These are phyloP conservation scores for Auricularia sp. DNA, from an alignment of 768 basidiomycete genomes.

Conservation along the genomic window DNA sequence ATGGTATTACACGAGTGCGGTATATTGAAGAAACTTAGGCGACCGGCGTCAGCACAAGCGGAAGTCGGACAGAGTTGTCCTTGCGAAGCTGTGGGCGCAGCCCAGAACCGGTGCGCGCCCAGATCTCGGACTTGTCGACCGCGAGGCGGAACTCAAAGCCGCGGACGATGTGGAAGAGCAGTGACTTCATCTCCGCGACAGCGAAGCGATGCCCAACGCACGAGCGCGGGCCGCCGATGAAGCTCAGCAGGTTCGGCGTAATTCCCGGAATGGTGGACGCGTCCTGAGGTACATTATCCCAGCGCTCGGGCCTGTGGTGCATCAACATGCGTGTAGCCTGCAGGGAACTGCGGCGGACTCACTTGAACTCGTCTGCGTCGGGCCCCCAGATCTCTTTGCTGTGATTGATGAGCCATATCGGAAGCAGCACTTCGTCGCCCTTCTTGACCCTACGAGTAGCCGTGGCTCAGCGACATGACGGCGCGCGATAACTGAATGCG, in stretches of 20 bases:
- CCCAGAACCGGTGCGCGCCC: no score
- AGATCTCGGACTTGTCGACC: background rate
- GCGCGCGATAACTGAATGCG: slow-evolving; percentile 1
- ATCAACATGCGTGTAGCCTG: background rate
- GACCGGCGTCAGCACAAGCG: background rate
- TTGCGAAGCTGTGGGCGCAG: background rate
- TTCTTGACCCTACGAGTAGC: background rate
- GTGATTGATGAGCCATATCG: background rate
- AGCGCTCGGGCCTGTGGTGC: slow-evolving; percentile 2
- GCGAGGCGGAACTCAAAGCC: slow-evolving; percentile 5
- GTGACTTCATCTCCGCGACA: slow-evolving; percentile 1
- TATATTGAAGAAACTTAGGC: no score
- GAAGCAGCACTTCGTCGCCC: background rate
- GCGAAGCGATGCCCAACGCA: slow-evolving; percentile 6
- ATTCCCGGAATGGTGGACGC: background rate
- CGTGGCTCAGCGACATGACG: background rate
- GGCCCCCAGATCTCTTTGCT: background rate
- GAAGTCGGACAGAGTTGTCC: background rate
- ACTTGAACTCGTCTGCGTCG: background rate
- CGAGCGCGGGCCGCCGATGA: slow-evolving; percentile 5
- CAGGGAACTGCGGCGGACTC: background rate
- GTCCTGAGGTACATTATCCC: background rate
- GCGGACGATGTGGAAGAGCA: slow-evolving; percentile 4
- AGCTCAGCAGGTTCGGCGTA: background rate
- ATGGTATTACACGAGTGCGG: no score